phyloP scores from a whole-genome alignment of 805 yeast species.

The Torulaspora microellipsoides region DNA sequence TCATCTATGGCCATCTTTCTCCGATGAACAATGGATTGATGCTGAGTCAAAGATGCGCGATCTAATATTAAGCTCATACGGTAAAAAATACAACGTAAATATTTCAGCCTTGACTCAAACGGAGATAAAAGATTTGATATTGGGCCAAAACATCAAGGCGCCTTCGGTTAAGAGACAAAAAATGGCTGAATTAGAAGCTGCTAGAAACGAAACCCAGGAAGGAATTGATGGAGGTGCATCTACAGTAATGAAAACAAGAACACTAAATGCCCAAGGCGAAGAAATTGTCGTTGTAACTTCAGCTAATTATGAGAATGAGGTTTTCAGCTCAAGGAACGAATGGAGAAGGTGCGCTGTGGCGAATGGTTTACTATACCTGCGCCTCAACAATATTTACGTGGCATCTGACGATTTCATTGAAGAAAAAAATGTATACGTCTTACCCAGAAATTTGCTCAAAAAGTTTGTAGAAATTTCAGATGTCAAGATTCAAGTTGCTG shows the following conservation, averaged over 20 bases:
- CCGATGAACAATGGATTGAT: constrained; percentile 86
- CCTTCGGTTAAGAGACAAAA: constrained; percentile 86
- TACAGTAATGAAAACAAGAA: constrained; percentile 74
- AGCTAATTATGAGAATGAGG: constrained; percentile 76
- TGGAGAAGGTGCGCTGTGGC: constrained; percentile 90
- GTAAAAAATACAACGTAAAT: constrained; percentile 79
- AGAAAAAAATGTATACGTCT: constrained; percentile 58
- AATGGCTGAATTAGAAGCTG: constrained; percentile 66
- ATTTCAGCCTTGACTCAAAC: constrained; percentile 84
- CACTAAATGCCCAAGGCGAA: constrained; percentile 92
- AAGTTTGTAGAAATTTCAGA: constrained; percentile 80
- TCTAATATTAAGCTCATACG: constrained; percentile 77
- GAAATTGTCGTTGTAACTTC: constrained; percentile 93
- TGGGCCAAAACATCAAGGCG: constrained; percentile 90
- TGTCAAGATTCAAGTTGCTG: constrained; percentile 76
- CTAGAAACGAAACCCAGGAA: constrained; percentile 38
- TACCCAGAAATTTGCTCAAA: constrained; percentile 77
- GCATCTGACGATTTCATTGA: constrained; percentile 61
- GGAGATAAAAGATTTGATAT: constrained; percentile 87
- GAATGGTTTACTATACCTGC: constrained; percentile 62
- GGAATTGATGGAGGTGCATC: constrained; percentile 46
- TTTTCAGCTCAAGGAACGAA: constrained; percentile 78
- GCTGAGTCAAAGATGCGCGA: constrained; percentile 87
- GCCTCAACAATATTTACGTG: constrained; percentile 71
- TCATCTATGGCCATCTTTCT: constrained; percentile 90